Base-by-base conservation (phyloP, 495 filamentous ascomycete species). In the Lasiosphaeria miniovina region DNA sequence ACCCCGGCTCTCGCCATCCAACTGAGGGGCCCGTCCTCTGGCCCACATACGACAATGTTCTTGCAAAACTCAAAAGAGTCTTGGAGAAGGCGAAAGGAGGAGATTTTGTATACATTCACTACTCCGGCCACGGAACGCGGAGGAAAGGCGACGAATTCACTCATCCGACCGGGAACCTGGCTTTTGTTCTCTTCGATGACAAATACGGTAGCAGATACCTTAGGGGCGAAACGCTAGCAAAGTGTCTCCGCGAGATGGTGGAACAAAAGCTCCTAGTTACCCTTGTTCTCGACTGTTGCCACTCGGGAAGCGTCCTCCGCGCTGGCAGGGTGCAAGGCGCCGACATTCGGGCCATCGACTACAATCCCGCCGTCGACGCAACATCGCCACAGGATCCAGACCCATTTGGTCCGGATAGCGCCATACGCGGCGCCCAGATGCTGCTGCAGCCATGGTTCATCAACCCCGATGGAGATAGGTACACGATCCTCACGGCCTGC, bases 401-500 rank as follows among this genome's bases (percentile, higher is more conserved):
- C 24, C 41, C 41, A n/a, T 4, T 5, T 5, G 11, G 3, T n/a
- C 12, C 41, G 15, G 15, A 45, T 45, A 45, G 4, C n/a, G 15
- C 6, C 4, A 6, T 12, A 12, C 52, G 59, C 52, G 33, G 38
- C 36, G 59, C 40, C 2, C 24, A 35, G 4, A 33, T 55, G 32
- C 36, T 2, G 3, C 59, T 11, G 11, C 49, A 61, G 32, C 4
- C 12, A 4, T 55, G 59, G 59, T 43, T 61, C n/a, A 34, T 54
- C 4, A 61, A 61, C 41, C 59, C 59, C n/a, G n/a, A n/a, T n/a
- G n/a, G n/a, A 4, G 40, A 55, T 7, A 52, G 59, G 3, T 61
- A 61, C 35, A 35, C 34, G 3, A 49, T 55, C n/a, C 38, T 54
- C 52, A 24, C 59, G 32, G 45, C 56, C 9, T 40, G 56, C 36